Evolutionary conservation across 352 stramenopile genomes (phyloP).

Genomic region (Globisporangium canariense): DNA sequence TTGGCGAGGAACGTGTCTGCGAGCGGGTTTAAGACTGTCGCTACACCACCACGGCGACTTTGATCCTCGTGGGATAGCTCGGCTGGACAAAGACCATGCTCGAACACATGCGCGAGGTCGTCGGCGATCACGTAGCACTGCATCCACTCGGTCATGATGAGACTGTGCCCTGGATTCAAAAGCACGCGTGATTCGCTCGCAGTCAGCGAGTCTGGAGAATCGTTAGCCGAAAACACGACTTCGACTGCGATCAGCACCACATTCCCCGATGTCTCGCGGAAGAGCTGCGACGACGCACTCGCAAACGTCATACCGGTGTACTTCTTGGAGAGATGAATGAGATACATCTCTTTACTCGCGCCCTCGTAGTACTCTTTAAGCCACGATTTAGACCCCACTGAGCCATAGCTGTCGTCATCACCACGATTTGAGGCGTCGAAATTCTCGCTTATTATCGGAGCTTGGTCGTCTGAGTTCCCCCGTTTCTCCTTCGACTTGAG

Average conservation of each 20-base stretch:
- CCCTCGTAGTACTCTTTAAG: constrained; percentile 77
- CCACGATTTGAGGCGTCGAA: neutral
- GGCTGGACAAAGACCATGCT: constrained; percentile 51
- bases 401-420: neutral
- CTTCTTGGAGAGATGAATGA: constrained; percentile 77
- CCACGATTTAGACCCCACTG: constrained; percentile 25
- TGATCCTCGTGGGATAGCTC: constrained; percentile 43
- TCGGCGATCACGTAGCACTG: constrained; percentile 87
- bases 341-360: constrained; percentile 81
- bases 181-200: constrained; percentile 60
- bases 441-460: constrained; percentile 6
- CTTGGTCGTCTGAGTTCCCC: constrained; percentile 17
- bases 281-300: constrained; percentile 51
- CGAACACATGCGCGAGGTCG: constrained; percentile 63
- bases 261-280: constrained; percentile 58
- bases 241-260: constrained; percentile 81
- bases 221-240: constrained; percentile 52
- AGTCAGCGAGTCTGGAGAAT: constrained; percentile 22
- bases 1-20: constrained; percentile 56
- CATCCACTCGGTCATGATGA: constrained; percentile 76
- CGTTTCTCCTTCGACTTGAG: constrained; percentile 32
- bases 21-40: constrained; percentile 42
- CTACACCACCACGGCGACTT: constrained; percentile 23
- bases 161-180: constrained; percentile 67
- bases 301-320: constrained; percentile 73